Conservation (phyloP, 306 rosid genomes). For the Acacia confusa region DNA sequence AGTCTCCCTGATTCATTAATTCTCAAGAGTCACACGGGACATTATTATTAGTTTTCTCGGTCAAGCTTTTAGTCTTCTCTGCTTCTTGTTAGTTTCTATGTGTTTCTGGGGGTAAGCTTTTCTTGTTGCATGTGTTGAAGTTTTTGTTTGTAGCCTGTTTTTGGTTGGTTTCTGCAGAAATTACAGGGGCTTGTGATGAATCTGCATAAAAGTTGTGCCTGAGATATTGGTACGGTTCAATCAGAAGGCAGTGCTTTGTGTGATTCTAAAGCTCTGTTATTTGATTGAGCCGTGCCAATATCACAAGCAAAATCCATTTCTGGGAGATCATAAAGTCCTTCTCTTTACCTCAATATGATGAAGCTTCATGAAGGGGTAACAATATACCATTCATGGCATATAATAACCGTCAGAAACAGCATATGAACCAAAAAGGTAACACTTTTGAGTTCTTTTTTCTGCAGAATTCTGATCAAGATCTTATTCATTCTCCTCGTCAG, state of each 20-base stretch:
- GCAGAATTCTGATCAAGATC: conserved; percentile 23
- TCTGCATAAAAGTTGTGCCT: conserved; percentile 11
- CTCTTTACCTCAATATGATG: not conserved
- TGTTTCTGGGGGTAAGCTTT: conserved; percentile 18
- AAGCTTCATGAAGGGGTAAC: not conserved
- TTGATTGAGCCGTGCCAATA: conserved; percentile 98
- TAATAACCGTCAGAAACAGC: not conserved
- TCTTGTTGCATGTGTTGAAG: not conserved
- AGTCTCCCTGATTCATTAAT: conserved; percentile 38
- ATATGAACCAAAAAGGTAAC: not conserved
- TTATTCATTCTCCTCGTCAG: not conserved
- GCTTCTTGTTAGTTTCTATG: conserved; percentile 17
- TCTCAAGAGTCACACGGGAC: conserved; percentile 49
- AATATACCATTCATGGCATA: not conserved
- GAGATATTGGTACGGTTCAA: conserved; percentile 87
- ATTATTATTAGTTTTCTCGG: conserved; percentile 17
- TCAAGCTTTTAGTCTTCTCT: conserved; percentile 4
- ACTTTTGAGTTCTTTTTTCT: conserved; percentile 8
- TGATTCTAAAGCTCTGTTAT: conserved; percentile 50
- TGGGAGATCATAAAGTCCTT: conserved; percentile 6
- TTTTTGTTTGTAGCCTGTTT: not conserved
- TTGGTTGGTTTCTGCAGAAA: conserved; percentile 24
- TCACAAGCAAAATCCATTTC: conserved; percentile 41
- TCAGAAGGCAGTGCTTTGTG: conserved; percentile 56
- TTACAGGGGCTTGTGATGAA: conserved; percentile 25